Percentiles rank a stretch among this genome's conserved stretches.
These are phyloP conservation scores for Delphinella strobiligena DNA, from an alignment of 2,329 filamentous ascomycete species.

Conservation along the genomic window DNA sequence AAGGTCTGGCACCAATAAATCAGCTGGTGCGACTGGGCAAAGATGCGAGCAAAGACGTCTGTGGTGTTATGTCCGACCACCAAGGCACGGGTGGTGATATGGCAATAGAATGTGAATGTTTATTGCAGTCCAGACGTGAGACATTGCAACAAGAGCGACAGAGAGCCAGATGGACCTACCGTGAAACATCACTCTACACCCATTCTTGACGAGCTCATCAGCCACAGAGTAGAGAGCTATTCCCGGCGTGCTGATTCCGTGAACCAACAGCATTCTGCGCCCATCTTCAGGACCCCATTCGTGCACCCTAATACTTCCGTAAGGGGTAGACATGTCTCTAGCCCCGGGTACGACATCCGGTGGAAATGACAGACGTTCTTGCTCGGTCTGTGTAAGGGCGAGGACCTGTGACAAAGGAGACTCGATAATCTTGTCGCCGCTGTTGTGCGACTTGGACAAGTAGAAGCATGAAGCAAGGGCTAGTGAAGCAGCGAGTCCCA, in stretches of 20 bases:
- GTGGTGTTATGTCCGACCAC: too few relatives aligned
- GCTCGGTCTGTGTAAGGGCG: conserved; percentile 14
- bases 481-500: not conserved
- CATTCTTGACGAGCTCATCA: conserved; percentile 49
- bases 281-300: conserved; percentile 68
- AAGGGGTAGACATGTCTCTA: conserved; percentile 56
- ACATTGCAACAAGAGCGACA: not conserved
- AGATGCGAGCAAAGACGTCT: too few relatives aligned
- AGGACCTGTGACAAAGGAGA: conserved; percentile 21
- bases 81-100: too few relatives aligned
- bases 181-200: conserved; percentile 70
- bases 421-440: conserved; percentile 8
- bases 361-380: conserved; percentile 43
- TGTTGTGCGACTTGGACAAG: not conserved
- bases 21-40: not conserved
- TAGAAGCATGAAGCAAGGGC: not conserved
- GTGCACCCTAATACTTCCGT: conserved; percentile 61
- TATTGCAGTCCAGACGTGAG: not conserved
- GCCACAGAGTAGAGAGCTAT: conserved; percentile 57
- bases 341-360: conserved; percentile 57
- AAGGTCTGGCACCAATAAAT: conserved; percentile 34
- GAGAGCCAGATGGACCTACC: conserved; percentile 34
- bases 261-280: conserved; percentile 60
- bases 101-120: too few relatives aligned
- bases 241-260: conserved; percentile 72